A percentile compares a stretch with the other conserved stretches of the same genome.
phyloP scores from a whole-genome alignment of 2,329 filamentous ascomycete species.

The Diaporthe vaccinii region DNA sequence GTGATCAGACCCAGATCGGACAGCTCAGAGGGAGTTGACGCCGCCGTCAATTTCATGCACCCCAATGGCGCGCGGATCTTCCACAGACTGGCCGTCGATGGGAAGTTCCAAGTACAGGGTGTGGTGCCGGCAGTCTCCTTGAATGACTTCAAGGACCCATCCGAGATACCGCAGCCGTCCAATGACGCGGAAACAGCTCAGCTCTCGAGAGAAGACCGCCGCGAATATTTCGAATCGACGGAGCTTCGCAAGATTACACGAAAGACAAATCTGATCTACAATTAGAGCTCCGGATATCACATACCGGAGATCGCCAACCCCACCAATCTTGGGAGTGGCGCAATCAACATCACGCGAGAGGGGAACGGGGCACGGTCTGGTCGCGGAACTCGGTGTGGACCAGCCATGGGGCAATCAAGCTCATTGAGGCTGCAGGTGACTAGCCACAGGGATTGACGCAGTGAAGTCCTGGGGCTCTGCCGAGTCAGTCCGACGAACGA shows the following conservation, averaged over 20 bases:
- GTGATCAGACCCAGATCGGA: neutral
- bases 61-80: neutral
- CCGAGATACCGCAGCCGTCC: neutral
- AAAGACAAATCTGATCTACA: constrained; percentile 2
- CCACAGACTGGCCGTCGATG: neutral
- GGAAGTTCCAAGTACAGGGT: neutral
- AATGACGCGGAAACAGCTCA: neutral
- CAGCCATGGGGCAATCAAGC: neutral
- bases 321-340: constrained; percentile 11
- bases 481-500: constrained; percentile 11
- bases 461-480: constrained; percentile 4
- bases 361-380: neutral
- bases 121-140: neutral
- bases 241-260: constrained; percentile 1
- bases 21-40: neutral
- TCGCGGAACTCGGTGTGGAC: constrained; percentile 4
- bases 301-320: constrained; percentile 2
- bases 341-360: neutral
- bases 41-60: constrained; percentile 1
- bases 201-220: neutral
- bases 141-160: too few species aligned
- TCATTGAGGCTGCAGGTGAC: constrained; percentile 2
- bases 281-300: neutral
- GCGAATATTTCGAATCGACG: neutral
- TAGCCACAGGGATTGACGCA: neutral